Conservation (phyloP, 495 filamentous ascomycete species). For the Aspergillus baeticus region DNA sequence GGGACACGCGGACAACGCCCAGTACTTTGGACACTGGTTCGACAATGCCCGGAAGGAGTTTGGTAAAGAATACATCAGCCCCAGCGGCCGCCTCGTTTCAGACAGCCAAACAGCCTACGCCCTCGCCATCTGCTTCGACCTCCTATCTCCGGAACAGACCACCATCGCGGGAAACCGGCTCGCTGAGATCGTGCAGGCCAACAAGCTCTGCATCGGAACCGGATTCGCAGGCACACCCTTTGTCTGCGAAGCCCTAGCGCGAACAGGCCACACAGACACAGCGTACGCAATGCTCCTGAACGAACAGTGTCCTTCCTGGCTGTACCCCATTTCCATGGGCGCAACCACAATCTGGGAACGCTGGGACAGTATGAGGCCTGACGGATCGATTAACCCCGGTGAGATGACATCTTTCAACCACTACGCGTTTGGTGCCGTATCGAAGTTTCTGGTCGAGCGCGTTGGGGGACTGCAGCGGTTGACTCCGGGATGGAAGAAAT, state of each 20-base stretch:
- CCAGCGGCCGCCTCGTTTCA: constrained; percentile 34
- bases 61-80: constrained; percentile 43
- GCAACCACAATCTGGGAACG: constrained; percentile 57
- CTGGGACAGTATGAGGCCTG: constrained; percentile 51
- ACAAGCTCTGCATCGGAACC: constrained; percentile 45
- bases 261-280: constrained; percentile 27
- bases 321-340: constrained; percentile 51
- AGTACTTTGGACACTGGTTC: constrained; percentile 23
- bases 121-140: constrained; percentile 44
- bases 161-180: constrained; percentile 32
- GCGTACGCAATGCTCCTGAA: constrained; percentile 42
- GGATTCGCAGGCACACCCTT: constrained; percentile 56
- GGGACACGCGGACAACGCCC: too few relatives aligned
- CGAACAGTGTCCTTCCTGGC: constrained; percentile 45
- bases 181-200: constrained; percentile 31
- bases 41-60: constrained; percentile 34
- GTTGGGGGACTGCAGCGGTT: too few relatives aligned
- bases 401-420: constrained; percentile 56
- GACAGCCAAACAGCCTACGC: constrained; percentile 50
- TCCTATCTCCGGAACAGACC: constrained; percentile 34
- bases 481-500: too few relatives aligned
- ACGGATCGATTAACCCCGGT: constrained; percentile 51
- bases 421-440: constrained; percentile 44
- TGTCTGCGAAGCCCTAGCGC: constrained; percentile 42
- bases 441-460: too few relatives aligned